Conservation (phyloP, 331 rosid species). For the Arachis monticola region DNA sequence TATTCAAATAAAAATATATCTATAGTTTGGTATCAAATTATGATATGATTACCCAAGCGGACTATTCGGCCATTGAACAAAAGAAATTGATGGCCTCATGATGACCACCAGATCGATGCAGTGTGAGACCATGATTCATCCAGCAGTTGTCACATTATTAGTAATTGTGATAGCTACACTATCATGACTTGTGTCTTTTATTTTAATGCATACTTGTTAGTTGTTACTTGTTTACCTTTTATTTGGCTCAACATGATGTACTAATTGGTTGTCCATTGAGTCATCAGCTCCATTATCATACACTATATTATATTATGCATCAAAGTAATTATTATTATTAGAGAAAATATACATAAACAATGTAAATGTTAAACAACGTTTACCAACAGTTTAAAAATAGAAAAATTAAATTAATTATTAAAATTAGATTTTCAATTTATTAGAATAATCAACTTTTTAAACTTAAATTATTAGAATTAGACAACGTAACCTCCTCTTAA, state of each 20-base stretch:
- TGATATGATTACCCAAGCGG: slow-evolving; percentile 35
- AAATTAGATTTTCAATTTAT: no score
- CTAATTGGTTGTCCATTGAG: background rate
- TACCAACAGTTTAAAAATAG: no score
- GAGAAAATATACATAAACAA: no score
- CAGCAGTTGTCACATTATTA: slow-evolving; percentile 48
- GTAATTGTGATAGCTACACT: slow-evolving; percentile 27
- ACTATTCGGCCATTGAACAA: slow-evolving; percentile 38
- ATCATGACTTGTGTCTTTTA: slow-evolving; percentile 17
- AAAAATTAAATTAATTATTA: no score
- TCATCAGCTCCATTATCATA: background rate
- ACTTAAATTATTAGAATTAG: no score
- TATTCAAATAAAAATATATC: no score
- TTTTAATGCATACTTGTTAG: background rate
- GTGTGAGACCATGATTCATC: slow-evolving; percentile 57
- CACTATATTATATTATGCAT: background rate
- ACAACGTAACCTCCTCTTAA: no score
- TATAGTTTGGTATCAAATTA: background rate
- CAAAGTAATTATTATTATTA: background rate
- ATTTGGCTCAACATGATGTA: background rate
- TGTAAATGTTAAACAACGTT: no score
- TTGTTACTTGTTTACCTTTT: background rate
- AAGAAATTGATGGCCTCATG: slow-evolving; percentile 59
- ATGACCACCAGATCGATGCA: slow-evolving; percentile 52
- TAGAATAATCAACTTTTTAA: no score